Percentiles rank a stretch among this genome's conserved stretches.
These are phyloP conservation scores for Hygrophorus pudorinus DNA, from an alignment of 768 basidiomycete species.

Conservation along the genomic window DNA sequence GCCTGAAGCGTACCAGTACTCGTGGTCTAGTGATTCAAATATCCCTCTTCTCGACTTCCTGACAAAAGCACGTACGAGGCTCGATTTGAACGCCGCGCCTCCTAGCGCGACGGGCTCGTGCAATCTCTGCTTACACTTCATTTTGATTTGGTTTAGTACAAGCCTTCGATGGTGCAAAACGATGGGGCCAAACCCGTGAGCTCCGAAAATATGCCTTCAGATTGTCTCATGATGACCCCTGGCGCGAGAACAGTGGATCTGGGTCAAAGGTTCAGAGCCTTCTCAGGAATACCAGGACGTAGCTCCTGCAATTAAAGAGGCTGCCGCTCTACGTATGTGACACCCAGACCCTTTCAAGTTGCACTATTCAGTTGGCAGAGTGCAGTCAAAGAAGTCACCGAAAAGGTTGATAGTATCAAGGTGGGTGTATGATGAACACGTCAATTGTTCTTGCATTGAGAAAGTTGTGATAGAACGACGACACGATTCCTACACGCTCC, in stretches of 20 bases:
- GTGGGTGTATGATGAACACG: constrained; percentile 18
- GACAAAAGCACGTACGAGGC: constrained; percentile 31
- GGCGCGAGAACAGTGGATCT: constrained; percentile 48
- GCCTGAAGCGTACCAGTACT: constrained; percentile 36
- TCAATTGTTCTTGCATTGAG: background rate
- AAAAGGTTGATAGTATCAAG: constrained; percentile 52
- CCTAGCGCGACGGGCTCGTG: constrained; percentile 3
- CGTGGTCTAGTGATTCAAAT: constrained; percentile 36
- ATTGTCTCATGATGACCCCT: background rate
- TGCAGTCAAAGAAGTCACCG: constrained; percentile 48
- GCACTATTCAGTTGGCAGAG: background rate
- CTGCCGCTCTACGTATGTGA: constrained; percentile 26
- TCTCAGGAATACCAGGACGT: constrained; percentile 13
- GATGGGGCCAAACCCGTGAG: constrained; percentile 67
- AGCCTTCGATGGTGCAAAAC: constrained; percentile 70
- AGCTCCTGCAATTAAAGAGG: constrained; percentile 36
- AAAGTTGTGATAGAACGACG: constrained; percentile 39
- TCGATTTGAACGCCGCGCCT: background rate
- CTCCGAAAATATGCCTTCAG: background rate
- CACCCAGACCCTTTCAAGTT: background rate
- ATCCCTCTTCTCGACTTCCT: constrained; percentile 42
- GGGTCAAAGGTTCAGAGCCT: constrained; percentile 31
- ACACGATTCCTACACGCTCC: constrained; percentile 52
- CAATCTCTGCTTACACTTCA: background rate
- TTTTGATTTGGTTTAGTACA: constrained; percentile 35